phyloP scores from a whole-genome alignment of 805 yeast genomes.

The Blastobotrys robertii region DNA sequence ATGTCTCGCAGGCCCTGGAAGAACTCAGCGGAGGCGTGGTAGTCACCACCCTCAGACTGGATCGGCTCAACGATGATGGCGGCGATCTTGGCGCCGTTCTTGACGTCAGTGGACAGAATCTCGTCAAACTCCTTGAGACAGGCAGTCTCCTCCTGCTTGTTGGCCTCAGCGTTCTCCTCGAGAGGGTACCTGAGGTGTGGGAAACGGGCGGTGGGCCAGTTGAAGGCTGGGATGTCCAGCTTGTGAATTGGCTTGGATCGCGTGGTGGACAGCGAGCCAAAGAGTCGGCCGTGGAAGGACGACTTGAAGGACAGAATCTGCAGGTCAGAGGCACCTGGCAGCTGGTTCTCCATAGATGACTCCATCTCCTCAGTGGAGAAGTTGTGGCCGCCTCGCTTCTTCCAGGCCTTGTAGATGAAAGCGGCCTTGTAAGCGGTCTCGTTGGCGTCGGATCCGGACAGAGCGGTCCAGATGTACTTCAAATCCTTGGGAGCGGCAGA shows the following conservation, averaged over 20 bases:
- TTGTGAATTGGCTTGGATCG: conserved; percentile 94
- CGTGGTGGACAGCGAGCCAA: conserved; percentile 85
- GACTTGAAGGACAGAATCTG: conserved; percentile 79
- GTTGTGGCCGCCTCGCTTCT: conserved; percentile 54
- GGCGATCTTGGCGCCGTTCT: conserved; percentile 55
- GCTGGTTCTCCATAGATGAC: conserved; percentile 67
- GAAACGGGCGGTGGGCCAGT: conserved; percentile 95
- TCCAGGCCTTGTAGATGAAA: conserved; percentile 65
- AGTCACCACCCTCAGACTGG: conserved; percentile 88
- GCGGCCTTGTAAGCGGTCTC: conserved; percentile 87
- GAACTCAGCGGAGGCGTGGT: conserved; percentile 67
- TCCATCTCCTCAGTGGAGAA: conserved; percentile 54
- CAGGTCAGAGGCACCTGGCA: conserved; percentile 84
- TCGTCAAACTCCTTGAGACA: conserved; percentile 71
- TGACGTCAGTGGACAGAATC: conserved; percentile 52
- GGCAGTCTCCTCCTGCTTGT: conserved; percentile 69
- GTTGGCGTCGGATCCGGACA: conserved; percentile 82
- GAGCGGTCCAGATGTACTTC: conserved; percentile 64
- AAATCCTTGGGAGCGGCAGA: conserved; percentile 74
- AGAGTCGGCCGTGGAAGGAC: conserved; percentile 92
- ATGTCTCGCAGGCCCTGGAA: conserved; percentile 78
- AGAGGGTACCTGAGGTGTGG: conserved; percentile 82
- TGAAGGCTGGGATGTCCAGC: conserved; percentile 76
- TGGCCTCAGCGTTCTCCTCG: conserved; percentile 51
- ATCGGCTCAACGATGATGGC: conserved; percentile 87